Percentiles rank a stretch among this genome's conserved stretches.
These are phyloP conservation scores for Pseudopithomyces maydicus DNA, from an alignment of 2,329 filamentous ascomycete genomes.

Conservation along the genomic window DNA sequence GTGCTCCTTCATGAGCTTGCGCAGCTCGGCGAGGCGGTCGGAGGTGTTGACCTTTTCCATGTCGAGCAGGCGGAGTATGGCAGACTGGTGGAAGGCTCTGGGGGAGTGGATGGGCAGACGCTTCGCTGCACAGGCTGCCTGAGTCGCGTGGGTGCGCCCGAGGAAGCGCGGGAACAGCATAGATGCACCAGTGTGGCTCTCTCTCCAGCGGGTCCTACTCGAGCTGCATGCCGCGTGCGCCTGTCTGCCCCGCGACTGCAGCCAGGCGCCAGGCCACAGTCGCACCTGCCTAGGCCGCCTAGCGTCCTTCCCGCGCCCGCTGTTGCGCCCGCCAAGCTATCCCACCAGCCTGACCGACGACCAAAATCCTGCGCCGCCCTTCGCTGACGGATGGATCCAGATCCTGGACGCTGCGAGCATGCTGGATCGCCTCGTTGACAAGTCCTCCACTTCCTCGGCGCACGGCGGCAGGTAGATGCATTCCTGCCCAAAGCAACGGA, in stretches of 20 bases:
- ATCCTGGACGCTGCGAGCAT: constrained; percentile 20
- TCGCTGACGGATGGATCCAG: background rate
- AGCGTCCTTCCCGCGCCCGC: background rate
- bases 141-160: constrained; percentile 34
- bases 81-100: constrained; percentile 37
- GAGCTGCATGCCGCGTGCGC: constrained; percentile 1
- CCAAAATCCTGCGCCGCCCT: constrained; percentile 16
- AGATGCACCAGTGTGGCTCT: too few species aligned
- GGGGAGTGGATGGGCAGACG: constrained; percentile 11
- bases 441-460: constrained; percentile 13
- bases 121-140: constrained; percentile 29
- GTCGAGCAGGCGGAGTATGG: constrained; percentile 47
- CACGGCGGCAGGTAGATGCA: constrained; percentile 21
- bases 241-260: constrained; percentile 7
- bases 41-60: constrained; percentile 84
- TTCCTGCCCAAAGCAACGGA: constrained; percentile 1
- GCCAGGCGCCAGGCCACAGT: background rate
- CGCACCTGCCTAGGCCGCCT: constrained; percentile 5
- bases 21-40: constrained; percentile 73
- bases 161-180: constrained; percentile 40
- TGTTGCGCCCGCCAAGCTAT: constrained; percentile 1
- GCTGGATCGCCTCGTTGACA: constrained; percentile 11
- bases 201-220: constrained; percentile 1
- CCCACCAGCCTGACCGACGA: constrained; percentile 6
- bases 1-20: constrained; percentile 84